Evolutionary conservation across 768 basidiomycete species (phyloP), one percentile per base, ranked within the genome.

Genomic region (Suillus paluster): DNA sequence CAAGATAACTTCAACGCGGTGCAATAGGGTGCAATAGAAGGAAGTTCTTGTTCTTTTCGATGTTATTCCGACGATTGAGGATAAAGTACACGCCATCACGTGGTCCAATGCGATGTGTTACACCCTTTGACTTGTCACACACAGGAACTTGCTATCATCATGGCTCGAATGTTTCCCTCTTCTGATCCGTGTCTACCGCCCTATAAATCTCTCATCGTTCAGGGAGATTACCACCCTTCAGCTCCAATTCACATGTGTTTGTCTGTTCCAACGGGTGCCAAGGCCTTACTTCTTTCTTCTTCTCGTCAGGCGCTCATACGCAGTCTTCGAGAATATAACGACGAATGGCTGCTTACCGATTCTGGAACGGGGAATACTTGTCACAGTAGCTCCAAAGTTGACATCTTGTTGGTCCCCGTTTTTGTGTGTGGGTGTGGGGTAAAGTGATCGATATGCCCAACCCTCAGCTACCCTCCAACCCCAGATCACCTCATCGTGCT

Each of bases 171-270:
- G 62, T 77, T 79, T 39, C 60, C 86, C 17, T 83, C 83, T 48
- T 77, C 83, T 38, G 68, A 69, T 8, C 71, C 78, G 19, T 50
- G 68, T 9, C 72, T 90, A n/a, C 89, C 90, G 5, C 66, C 65
- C 2, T 90, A 86, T 74, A 75, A 71, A 19, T 81, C 84, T 5
- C 71, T 92, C n/a, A 77, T 93, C 14, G 74, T 93, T 36, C 79
- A 83, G 27, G 92, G 92, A 1, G 62, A 77, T 0, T 89, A 86
- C 69, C 86, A 85, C 56, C 73, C 88, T 21, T 88, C 92, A 4
- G 87, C 90, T 6, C 90, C 90, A 4, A 76, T 94, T 53, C 86
- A 90, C 64, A 78, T 92, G 39, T 81, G 84, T 42, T 72, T 90
- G 33, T 89, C 90, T 0, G 59, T 68, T 10, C 71, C 79, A 23